A percentile compares a stretch with the other conserved stretches of the same genome.
These are phyloP conservation scores for Kwoniella europaea DNA, from an alignment of 768 basidiomycete species.

Conservation along the genomic window DNA sequence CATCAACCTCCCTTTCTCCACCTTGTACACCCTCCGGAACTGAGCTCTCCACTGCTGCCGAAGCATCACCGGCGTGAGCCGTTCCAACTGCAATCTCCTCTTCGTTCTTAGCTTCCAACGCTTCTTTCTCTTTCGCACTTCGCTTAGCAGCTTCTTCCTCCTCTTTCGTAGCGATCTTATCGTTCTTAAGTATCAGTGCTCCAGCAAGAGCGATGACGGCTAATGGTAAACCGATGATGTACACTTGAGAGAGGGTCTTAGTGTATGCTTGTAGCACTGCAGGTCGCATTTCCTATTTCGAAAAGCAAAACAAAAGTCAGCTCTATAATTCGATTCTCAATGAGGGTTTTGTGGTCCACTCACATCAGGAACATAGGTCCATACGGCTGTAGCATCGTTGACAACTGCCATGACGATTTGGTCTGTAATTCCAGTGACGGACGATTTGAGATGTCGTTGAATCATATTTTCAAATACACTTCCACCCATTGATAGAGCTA, in stretches of 20 bases:
- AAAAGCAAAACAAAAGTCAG: conserved; percentile 18
- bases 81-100: conserved; percentile 20
- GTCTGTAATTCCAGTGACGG: conserved; percentile 44
- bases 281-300: not conserved
- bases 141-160: conserved; percentile 49
- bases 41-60: conserved; percentile 14
- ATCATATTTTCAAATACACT: conserved; percentile 57
- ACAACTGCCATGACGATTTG: conserved; percentile 36
- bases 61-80: conserved; percentile 18
- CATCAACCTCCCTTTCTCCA: conserved; percentile 16
- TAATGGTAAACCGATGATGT: conserved; percentile 57
- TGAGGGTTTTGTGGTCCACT: not conserved
- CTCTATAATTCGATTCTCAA: not conserved
- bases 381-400: conserved; percentile 52
- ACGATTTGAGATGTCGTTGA: conserved; percentile 45
- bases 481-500: conserved; percentile 58
- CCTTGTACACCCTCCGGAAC: not conserved
- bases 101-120: conserved; percentile 18
- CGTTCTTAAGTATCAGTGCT: conserved; percentile 56
- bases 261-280: conserved; percentile 39
- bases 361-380: conserved; percentile 48
- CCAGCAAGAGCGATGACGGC: conserved; percentile 46
- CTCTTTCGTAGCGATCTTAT: conserved; percentile 50
- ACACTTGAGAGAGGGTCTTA: conserved; percentile 49
- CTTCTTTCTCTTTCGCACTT: conserved; percentile 30